Percentiles rank a stretch among this genome's conserved stretches.
These are phyloP conservation scores for Pseudocercospora ulei DNA, from an alignment of 2,329 filamentous ascomycete genomes.

Conservation along the genomic window DNA sequence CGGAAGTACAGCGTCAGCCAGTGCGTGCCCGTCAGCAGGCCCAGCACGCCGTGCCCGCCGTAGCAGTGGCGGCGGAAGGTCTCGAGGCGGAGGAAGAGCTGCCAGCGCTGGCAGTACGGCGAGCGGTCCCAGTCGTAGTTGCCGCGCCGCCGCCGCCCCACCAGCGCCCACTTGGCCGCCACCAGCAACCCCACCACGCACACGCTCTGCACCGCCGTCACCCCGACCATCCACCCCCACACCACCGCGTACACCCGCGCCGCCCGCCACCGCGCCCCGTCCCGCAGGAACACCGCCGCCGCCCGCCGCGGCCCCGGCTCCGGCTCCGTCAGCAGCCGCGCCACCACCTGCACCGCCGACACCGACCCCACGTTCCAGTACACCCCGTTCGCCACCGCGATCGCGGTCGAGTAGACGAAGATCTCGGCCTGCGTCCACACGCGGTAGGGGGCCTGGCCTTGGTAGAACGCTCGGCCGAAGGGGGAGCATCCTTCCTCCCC, in stretches of 20 bases:
- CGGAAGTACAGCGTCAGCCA: constrained; percentile 49
- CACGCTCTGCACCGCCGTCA: constrained; percentile 41
- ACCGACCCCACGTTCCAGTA: constrained; percentile 47
- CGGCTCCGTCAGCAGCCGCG: constrained; percentile 31
- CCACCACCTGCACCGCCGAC: constrained; percentile 42
- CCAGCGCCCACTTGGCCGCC: constrained; percentile 44
- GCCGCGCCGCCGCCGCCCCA: constrained; percentile 45
- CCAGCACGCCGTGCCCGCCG: constrained; percentile 44
- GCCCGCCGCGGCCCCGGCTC: constrained; percentile 9
- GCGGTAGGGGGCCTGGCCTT: constrained; percentile 43
- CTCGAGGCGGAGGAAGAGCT: constrained; percentile 47
- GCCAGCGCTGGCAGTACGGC: constrained; percentile 50
- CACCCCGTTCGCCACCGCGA: constrained; percentile 41
- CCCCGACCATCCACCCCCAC: constrained; percentile 36
- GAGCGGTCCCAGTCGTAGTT: constrained; percentile 48
- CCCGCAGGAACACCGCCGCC: constrained; percentile 13
- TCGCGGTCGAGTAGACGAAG: constrained; percentile 44
- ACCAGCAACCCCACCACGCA: constrained; percentile 42
- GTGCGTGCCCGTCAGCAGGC: constrained; percentile 47
- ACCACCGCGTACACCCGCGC: constrained; percentile 39
- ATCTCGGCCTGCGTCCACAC: constrained; percentile 44
- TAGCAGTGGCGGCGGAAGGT: constrained; percentile 45
- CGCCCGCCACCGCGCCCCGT: constrained; percentile 26
- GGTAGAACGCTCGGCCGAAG: constrained; percentile 50
- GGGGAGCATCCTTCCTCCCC: constrained; percentile 34